Conservation (phyloP, 2,329 filamentous ascomycete species). For the Hymenoscyphus albidus region DNA sequence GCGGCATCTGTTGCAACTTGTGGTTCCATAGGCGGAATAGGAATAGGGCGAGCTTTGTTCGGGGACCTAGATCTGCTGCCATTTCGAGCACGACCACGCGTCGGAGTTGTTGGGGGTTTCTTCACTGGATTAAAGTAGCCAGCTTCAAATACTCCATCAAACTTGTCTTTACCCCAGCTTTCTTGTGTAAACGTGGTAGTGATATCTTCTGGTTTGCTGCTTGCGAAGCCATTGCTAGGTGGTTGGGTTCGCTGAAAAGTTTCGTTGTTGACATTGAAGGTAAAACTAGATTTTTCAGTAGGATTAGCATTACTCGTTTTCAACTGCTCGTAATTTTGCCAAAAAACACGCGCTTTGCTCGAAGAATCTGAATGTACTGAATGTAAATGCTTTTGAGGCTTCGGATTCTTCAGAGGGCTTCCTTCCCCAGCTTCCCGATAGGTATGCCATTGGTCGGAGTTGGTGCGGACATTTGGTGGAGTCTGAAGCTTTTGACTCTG, state of each 20-base stretch:
- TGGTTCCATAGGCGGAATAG: constrained; percentile 13
- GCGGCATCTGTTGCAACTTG: constrained; percentile 12
- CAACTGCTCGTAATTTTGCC: constrained; percentile 9
- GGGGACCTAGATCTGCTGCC: constrained; percentile 31
- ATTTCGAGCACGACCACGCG: constrained; percentile 28
- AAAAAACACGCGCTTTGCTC: constrained; percentile 17
- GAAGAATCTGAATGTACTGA: constrained; percentile 16
- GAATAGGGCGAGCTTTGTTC: constrained; percentile 24
- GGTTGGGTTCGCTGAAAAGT: constrained; percentile 38
- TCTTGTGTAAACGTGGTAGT: constrained; percentile 57
- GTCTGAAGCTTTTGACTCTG: not conserved
- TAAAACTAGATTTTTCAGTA: constrained; percentile 45
- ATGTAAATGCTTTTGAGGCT: constrained; percentile 17
- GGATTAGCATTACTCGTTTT: constrained; percentile 30
- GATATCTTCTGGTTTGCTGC: constrained; percentile 56
- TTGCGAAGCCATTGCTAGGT: constrained; percentile 42
- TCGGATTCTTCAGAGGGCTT: constrained; percentile 23
- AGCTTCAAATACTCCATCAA: constrained; percentile 33
- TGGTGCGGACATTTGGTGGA: constrained; percentile 2
- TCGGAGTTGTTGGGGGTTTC: constrained; percentile 16
- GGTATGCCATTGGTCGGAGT: constrained; percentile 7
- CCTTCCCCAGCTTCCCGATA: constrained; percentile 11
- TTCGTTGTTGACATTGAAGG: constrained; percentile 44
- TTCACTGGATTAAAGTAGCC: constrained; percentile 32
- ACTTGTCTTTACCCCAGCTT: constrained; percentile 35